Evolutionary conservation across 2,329 filamentous ascomycete species (phyloP), one percentile per base, ranked within the genome.

Genomic region (Ophiostoma ips): DNA sequence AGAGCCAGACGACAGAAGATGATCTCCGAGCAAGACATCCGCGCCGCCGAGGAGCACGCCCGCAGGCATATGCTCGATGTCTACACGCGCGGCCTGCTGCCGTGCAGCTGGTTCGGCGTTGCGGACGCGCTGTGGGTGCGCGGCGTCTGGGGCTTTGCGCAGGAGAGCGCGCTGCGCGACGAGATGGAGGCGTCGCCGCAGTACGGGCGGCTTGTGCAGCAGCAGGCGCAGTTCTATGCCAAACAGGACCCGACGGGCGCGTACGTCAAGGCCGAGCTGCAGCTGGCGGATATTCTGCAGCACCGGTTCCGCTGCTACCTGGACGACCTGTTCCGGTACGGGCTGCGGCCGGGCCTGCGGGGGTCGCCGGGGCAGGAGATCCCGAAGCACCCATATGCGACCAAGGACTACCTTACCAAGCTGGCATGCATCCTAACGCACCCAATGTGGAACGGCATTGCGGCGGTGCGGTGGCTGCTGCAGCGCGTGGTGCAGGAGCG

Each of bases 241-340:
- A 7, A 12, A 10, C 12, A 21, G 12, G 8, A 24, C 2, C 24
- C 36, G n/a, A 16, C 41, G 10, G 41, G 28, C 28, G 7, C 5
- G 5, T 33, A 45, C 31, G 3, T 46, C 41, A 35, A 49, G 1
- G 48, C 41, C 12, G 54, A 56, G 50, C 49, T 56, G 45, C 49
- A 47, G 3, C 48, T 57, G 10, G 55, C 52, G 50, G 49, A 48
- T 5, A 49, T 54, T 11, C 45, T 56, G 40, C 51, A 52, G 47
- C 53, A 55, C 47, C 50, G 53, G 7, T 54, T 55, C 46, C 51
- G 52, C 19, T 50, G 52, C 33, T 48, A 44, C 11, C 49, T 57
- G 9, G 51, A 49, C 48, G 53, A 55, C 38, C 43, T 57, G 7
- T 57, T 57, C 33, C 54, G 55, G 3, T 56, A 57, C 44, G 55